A percentile compares a stretch with the other conserved stretches of the same genome.
Evolutionary conservation across 2,329 filamentous ascomycete species (phyloP).

Genomic region (Atkinsonella texensis): DNA sequence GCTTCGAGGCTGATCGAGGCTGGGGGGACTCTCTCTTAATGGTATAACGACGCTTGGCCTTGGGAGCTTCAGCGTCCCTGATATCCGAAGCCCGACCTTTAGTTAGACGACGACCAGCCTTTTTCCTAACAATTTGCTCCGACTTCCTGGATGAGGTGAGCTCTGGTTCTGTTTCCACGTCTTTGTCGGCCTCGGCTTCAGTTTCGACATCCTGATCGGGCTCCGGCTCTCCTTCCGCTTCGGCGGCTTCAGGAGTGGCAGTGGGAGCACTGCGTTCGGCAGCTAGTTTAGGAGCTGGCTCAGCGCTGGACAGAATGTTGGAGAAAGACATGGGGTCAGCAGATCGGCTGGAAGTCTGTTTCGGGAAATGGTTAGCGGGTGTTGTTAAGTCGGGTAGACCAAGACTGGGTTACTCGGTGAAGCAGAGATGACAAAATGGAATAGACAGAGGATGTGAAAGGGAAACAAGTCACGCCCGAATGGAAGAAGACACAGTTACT

Average conservation of each 20-base stretch:
- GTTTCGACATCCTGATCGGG: constrained; percentile 14
- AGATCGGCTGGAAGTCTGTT: constrained; percentile 57
- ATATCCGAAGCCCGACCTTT: constrained; percentile 41
- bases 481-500: constrained; percentile 10
- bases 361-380: neutral
- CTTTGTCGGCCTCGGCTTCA: constrained; percentile 23
- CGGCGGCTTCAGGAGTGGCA: constrained; percentile 20
- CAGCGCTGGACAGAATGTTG: constrained; percentile 76
- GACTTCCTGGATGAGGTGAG: constrained; percentile 13
- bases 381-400: neutral
- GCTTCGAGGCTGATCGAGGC: constrained; percentile 40
- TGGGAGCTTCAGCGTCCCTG: constrained; percentile 36
- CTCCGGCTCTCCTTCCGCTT: constrained; percentile 8
- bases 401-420: neutral
- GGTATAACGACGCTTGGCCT: constrained; percentile 38
- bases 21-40: constrained; percentile 35
- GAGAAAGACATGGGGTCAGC: constrained; percentile 92
- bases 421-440: too few relatives aligned
- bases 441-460: too few relatives aligned
- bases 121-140: constrained; percentile 19
- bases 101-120: constrained; percentile 23
- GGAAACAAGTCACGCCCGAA: too few relatives aligned
- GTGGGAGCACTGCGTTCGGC: constrained; percentile 28
- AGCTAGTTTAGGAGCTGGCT: constrained; percentile 47
- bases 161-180: constrained; percentile 23